These are phyloP conservation scores for Monosporozyma solicola DNA, from an alignment of 805 yeast species.

Conservation along the genomic window DNA sequence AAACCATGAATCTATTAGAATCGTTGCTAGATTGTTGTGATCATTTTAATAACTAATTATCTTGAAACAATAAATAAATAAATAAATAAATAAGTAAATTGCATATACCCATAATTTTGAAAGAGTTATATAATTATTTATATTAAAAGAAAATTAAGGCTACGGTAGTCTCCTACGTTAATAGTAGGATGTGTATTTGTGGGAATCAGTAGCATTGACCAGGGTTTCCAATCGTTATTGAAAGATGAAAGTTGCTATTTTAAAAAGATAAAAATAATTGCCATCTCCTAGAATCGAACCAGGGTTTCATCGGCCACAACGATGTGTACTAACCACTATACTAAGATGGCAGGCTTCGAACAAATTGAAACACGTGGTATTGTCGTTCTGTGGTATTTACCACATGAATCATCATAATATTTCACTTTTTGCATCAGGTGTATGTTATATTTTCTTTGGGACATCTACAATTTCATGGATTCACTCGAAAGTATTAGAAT, in stretches of 20 bases:
- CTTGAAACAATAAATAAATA: background rate
- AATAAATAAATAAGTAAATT: too few relatives aligned
- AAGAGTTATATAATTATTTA: too few relatives aligned
- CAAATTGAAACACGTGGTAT: background rate
- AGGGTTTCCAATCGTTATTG: too few relatives aligned
- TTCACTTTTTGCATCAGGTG: background rate
- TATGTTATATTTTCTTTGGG: too few relatives aligned
- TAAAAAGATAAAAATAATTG: slow-evolving; percentile 4
- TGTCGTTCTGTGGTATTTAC: background rate
- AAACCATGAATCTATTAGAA: slow-evolving; percentile 30
- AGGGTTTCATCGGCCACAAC: slow-evolving; percentile 15
- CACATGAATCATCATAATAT: background rate
- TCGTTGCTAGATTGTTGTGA: background rate
- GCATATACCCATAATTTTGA: too few relatives aligned
- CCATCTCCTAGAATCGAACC: slow-evolving; percentile 14
- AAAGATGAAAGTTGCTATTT: too few relatives aligned
- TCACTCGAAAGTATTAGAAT: too few relatives aligned
- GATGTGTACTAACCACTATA: slow-evolving; percentile 14
- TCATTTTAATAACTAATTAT: background rate
- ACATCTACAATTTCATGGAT: too few relatives aligned
- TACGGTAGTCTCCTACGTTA: too few relatives aligned
- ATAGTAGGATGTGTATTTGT: too few relatives aligned
- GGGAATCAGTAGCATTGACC: too few relatives aligned
- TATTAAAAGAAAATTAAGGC: too few relatives aligned
- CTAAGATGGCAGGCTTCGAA: slow-evolving; percentile 8